Evolutionary conservation across 768 basidiomycete species (phyloP), one percentile per base, ranked within the genome.

Genomic region (Boletus bicolor): DNA sequence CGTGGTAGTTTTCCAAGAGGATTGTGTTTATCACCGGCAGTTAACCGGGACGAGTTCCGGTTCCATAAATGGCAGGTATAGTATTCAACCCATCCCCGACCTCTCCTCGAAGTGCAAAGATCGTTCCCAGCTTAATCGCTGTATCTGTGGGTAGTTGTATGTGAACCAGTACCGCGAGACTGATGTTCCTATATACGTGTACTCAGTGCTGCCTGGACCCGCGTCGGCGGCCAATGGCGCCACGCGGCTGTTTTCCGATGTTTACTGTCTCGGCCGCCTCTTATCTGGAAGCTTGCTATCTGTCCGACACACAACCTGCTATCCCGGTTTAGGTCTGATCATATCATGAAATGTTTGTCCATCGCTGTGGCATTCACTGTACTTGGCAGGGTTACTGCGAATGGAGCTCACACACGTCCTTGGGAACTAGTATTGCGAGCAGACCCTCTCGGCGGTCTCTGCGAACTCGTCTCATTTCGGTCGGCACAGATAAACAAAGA

Each of bases 321-420:
- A 17, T 14, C 32, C 21, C 21, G 19, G 19, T 2, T 37, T 19
- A 12, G 15, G 39, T 17, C 15, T 26, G 35, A 5, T 21, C 42
- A 2, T 17, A 49, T 21, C 57, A 68, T 68, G 66, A 65, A 35
- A 41, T 55, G 43, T 37, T 32, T 42, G 50, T 38, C 49, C 46
- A 7, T 58, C 26, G 36, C 39, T 17, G 44, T 44, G 11, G 57
- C 34, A 19, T 30, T 63, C 47, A 11, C 45, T 11, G 24, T 44
- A 5, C 50, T 63, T 15, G 36, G 44, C 43, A 37, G 55, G 19
- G 53, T 47, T 7, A 19, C 37, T 26, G 61, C 54, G 8, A 44
- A n/a, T 10, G 28, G 80, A 85, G 43, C 75, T 87, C 87, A 85
- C 82, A 79, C 87, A 86, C 24, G 92, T 89, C 24, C 96, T 91